Evolutionary conservation across 2,329 filamentous ascomycete species (phyloP).

Genomic region (Calonectria hongkongensis): DNA sequence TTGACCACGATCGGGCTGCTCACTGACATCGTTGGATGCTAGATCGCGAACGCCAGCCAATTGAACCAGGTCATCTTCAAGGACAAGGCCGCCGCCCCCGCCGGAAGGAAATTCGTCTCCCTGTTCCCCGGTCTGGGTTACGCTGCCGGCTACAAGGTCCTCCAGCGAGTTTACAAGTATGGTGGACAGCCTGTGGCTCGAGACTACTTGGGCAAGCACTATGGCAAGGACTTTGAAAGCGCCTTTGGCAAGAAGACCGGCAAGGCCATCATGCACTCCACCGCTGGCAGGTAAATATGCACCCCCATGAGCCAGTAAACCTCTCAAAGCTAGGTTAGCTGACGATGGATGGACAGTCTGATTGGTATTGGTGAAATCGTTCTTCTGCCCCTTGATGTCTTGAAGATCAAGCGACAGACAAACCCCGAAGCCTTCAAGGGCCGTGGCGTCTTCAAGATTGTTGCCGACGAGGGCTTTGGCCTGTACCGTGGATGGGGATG

Average conservation of each 20-base stretch:
- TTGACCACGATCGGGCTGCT: constrained; percentile 20
- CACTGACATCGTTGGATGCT: constrained; percentile 43
- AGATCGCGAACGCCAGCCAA: constrained; percentile 68
- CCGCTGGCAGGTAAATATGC: constrained; percentile 84
- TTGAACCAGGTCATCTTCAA: constrained; percentile 96
- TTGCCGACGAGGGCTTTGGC: constrained; percentile 95
- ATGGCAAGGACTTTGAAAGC: constrained; percentile 88
- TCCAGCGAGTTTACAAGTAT: constrained; percentile 99
- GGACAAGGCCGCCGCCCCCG: constrained; percentile 84
- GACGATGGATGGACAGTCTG: constrained; percentile 72
- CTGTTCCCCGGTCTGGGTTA: constrained; percentile 98
- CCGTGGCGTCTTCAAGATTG: constrained; percentile 91
- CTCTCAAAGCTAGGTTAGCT: constrained; percentile 31
- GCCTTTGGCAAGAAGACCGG: constrained; percentile 97
- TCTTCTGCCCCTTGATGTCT: constrained; percentile 93
- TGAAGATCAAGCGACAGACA: constrained; percentile 99
- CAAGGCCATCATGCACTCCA: constrained; percentile 98
- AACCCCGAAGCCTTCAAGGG: constrained; percentile 99
- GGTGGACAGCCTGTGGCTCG: constrained; percentile 96
- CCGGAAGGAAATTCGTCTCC: constrained; percentile 89
- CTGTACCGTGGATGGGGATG: constrained; percentile 97
- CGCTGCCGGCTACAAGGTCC: constrained; percentile 97
- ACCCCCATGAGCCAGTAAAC: neutral
- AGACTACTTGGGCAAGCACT: constrained; percentile 88
- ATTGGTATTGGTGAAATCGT: constrained; percentile 99